phyloP scores from a whole-genome alignment of 2,329 filamentous ascomycete genomes.

The Penicillium sp. region DNA sequence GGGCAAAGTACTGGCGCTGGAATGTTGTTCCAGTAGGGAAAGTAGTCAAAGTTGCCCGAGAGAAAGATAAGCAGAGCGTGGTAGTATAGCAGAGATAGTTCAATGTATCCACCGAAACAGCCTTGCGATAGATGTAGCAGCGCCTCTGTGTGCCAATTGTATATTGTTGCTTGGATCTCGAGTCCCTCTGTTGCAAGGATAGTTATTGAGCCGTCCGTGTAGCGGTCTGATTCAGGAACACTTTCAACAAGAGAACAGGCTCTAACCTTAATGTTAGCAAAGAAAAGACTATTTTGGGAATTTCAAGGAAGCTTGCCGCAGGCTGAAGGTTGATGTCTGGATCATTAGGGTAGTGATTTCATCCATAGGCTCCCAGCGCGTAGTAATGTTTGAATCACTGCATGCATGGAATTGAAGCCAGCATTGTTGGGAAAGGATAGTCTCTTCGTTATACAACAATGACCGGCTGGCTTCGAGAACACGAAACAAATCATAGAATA shows the following conservation, averaged over 20 bases:
- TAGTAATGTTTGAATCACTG: background rate
- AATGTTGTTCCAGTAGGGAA: no score
- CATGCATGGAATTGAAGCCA: background rate
- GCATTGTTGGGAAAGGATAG: constrained; percentile 9
- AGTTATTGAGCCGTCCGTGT: background rate
- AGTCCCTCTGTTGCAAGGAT: background rate
- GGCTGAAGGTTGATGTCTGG: background rate
- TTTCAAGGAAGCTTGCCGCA: background rate
- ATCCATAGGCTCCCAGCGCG: background rate
- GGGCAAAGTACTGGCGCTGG: no score
- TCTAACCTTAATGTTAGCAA: no score
- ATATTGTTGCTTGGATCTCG: background rate
- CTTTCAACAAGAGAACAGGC: no score
- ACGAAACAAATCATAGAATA: constrained; percentile 18
- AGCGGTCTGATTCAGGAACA: background rate
- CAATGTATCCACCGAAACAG: no score
- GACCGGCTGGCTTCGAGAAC: constrained; percentile 14
- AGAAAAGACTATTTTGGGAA: no score
- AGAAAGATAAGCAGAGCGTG: background rate
- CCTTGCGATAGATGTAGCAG: background rate
- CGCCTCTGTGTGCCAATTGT: background rate
- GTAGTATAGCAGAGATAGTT: constrained; percentile 2
- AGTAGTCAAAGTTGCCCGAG: no score
- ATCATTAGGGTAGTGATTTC: constrained; percentile 2
- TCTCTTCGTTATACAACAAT: constrained; percentile 10